A percentile compares a stretch with the other conserved stretches of the same genome.
Evolutionary conservation across 495 filamentous ascomycete species (phyloP).

Genomic region (Pyrenopolyporus hunteri): DNA sequence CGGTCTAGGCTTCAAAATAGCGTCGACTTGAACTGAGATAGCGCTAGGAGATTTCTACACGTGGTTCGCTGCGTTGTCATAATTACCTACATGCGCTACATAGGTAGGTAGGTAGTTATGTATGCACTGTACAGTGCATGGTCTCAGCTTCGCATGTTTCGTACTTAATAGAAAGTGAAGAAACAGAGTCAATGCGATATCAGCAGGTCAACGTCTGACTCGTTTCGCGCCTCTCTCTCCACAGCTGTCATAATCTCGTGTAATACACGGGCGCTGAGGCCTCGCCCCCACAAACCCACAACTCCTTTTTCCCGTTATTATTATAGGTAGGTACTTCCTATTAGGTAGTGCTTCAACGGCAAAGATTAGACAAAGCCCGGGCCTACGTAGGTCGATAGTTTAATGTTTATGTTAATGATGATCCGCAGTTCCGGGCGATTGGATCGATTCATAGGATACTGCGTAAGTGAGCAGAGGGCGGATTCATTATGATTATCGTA

Average conservation of each 20-base stretch:
- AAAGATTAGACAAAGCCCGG: too few species aligned
- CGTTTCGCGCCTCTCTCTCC: not conserved
- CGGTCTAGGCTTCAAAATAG: conserved; percentile 20
- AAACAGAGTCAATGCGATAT: conserved; percentile 17
- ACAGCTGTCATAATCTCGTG: conserved; percentile 13
- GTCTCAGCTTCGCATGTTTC: conserved; percentile 1
- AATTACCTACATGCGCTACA: not conserved
- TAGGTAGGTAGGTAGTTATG: not conserved
- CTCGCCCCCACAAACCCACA: not conserved
- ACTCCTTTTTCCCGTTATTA: not conserved
- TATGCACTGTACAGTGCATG: not conserved
- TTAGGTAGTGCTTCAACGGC: not conserved
- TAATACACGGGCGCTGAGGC: conserved; percentile 1
- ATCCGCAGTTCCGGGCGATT: too few species aligned
- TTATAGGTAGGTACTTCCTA: not conserved
- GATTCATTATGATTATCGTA: too few species aligned
- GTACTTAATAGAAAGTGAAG: not conserved
- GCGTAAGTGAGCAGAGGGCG: too few species aligned
- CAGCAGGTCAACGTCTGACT: conserved; percentile 13
- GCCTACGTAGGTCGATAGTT: too few species aligned
- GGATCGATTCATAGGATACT: too few species aligned
- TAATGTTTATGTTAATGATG: too few species aligned
- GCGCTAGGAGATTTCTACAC: conserved; percentile 26
- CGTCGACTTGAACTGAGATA: conserved; percentile 21
- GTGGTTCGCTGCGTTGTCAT: conserved; percentile 12